Evolutionary conservation across 2,329 filamentous ascomycete species (phyloP).

Genomic region (Coleophoma eucalyptorum): DNA sequence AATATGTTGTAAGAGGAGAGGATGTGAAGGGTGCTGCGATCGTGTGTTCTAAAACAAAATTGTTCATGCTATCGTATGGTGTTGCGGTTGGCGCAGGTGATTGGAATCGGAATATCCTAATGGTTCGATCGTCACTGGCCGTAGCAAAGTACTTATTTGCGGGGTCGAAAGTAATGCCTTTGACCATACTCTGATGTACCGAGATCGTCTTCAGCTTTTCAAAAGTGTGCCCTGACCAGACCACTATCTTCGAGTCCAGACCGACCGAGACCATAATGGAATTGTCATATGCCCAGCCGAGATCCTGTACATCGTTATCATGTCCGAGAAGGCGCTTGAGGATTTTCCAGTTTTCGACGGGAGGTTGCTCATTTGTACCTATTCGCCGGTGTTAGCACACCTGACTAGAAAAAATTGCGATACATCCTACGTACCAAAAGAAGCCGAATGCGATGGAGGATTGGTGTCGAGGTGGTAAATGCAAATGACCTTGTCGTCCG

Average conservation of each 20-base stretch:
- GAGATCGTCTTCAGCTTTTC: slow-evolving; percentile 94
- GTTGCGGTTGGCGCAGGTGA: slow-evolving; percentile 88
- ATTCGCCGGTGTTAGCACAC: neutral
- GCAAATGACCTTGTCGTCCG: slow-evolving; percentile 98
- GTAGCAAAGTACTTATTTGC: slow-evolving; percentile 99
- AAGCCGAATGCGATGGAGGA: slow-evolving; percentile 69
- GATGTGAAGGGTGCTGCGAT: slow-evolving; percentile 84
- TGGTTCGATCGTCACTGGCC: slow-evolving; percentile 91
- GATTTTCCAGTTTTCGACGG: slow-evolving; percentile 97
- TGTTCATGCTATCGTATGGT: slow-evolving; percentile 92
- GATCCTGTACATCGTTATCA: slow-evolving; percentile 96
- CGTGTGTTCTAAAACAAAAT: slow-evolving; percentile 91
- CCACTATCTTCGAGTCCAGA: slow-evolving; percentile 93
- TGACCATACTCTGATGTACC: slow-evolving; percentile 95
- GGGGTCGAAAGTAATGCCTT: slow-evolving; percentile 96
- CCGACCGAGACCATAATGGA: slow-evolving; percentile 95
- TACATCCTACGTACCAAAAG: slow-evolving; percentile 62
- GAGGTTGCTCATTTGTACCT: slow-evolving; percentile 82
- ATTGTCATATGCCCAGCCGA: slow-evolving; percentile 95
- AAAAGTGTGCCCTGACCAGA: slow-evolving; percentile 97
- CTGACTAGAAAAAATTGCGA: no score
- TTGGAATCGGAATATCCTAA: slow-evolving; percentile 95
- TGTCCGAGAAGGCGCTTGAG: slow-evolving; percentile 90
- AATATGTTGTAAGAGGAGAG: slow-evolving; percentile 94
- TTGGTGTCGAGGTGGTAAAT: slow-evolving; percentile 84